Evolutionary conservation across 805 yeast species (phyloP).

Genomic region (Kuraishia hungarica): DNA sequence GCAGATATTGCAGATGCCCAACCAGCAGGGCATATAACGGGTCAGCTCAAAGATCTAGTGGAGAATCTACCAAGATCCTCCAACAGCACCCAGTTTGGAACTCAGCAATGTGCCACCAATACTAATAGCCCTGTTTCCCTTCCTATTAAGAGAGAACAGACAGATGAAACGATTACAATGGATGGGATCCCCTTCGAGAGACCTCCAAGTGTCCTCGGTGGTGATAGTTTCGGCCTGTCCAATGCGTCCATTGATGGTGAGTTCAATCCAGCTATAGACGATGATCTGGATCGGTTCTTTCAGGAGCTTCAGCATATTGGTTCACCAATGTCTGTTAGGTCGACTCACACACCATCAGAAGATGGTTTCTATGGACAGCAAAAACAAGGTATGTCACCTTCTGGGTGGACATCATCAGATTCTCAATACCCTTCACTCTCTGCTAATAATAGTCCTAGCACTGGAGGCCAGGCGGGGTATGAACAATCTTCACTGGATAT

Average conservation of each 20-base stretch:
- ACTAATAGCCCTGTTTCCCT: background rate
- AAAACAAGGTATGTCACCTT: background rate
- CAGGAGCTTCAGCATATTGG: constrained; percentile 27
- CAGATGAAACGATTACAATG: background rate
- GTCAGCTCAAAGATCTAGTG: constrained; percentile 29
- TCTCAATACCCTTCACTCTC: background rate
- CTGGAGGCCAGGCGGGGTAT: background rate
- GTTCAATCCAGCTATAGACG: constrained; percentile 8
- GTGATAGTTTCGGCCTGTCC: background rate
- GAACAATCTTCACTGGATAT: background rate
- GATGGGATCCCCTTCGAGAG: background rate
- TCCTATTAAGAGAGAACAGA: background rate
- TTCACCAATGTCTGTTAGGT: constrained; percentile 1
- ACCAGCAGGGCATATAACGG: constrained; percentile 27
- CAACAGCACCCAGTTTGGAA: background rate
- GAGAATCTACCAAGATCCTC: constrained; percentile 24
- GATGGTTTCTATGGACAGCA: background rate
- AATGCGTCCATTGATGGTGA: background rate
- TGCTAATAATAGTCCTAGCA: background rate
- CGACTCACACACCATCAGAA: background rate
- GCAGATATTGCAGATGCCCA: constrained; percentile 20
- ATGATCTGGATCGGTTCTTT: constrained; percentile 37
- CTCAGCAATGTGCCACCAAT: background rate
- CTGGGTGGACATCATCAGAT: background rate
- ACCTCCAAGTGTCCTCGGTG: background rate